Conservation (phyloP, 148 eudicot genomes). For the Chenopodium formosanum region DNA sequence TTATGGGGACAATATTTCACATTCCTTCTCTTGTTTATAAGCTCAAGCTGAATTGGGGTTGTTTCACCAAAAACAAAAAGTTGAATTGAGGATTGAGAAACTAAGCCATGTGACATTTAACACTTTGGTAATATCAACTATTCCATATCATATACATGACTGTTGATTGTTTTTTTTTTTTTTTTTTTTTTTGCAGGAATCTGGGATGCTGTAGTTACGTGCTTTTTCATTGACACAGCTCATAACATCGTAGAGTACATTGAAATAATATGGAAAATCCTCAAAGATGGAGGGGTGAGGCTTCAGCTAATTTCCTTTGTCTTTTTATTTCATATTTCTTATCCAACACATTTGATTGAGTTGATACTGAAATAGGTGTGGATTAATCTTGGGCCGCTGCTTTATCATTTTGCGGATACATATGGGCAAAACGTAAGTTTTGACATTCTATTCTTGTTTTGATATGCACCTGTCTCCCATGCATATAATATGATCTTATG, state of each 20-base stretch:
- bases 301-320: slow-evolving; percentile 9
- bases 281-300: slow-evolving; percentile 93
- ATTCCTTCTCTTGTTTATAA: neutral
- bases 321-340: neutral
- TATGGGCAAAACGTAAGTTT: slow-evolving; percentile 77
- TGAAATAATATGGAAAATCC: slow-evolving; percentile 81
- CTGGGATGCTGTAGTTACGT: slow-evolving; percentile 98
- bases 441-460: neutral
- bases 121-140: neutral
- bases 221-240: slow-evolving; percentile 97
- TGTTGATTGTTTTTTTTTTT: neutral
- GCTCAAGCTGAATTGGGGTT: neutral
- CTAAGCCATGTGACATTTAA: neutral
- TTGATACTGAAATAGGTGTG: slow-evolving; percentile 63
- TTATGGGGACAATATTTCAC: too few species aligned
- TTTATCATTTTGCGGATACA: slow-evolving; percentile 93
- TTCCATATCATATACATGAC: neutral
- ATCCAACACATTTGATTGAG: neutral
- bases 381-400: slow-evolving; percentile 98
- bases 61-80: neutral
- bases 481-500: neutral
- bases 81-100: neutral
- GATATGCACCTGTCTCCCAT: neutral
- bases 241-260: slow-evolving; percentile 92
- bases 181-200: slow-evolving; percentile 52